Evolutionary conservation across 1,284 basidiomycete genomes (phyloP), one percentile per base, ranked within the genome.

Genomic region (Ustilago vetiveriae): DNA sequence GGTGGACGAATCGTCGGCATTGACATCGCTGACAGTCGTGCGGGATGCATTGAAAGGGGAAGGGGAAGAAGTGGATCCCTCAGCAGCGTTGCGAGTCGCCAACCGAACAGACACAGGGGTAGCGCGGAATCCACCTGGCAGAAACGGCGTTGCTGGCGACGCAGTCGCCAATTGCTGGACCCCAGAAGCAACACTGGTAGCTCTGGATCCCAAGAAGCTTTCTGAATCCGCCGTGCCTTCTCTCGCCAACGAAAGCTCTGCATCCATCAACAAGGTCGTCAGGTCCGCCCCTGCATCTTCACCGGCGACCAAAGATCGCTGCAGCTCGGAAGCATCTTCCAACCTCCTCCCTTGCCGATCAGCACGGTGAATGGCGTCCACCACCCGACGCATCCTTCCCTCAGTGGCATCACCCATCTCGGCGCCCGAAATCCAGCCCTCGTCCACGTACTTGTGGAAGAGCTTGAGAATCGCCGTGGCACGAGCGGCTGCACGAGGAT

Each of bases 401-500:
- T 40, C 49, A 10, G 57, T 60, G 10, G 40, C 49, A 30, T 59
- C 60, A 10, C 59, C 60, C 35, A 52, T 32, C 19, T 59, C 64
- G 6, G 35, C 38, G 3, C 52, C 54, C 2, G 52, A 41, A 14
- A 77, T 47, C 55, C 62, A 76, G 16, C 76, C 76, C 22, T 78
- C 76, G 21, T 76, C 74, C 6, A 78, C 67, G 49, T 78, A 78
- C 42, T 72, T 60, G 55, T 78, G 74, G 53, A 76, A 72, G 16
- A 78, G 63, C 49, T 74, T 75, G 29, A 79, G 60, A 33, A 79
- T 74, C 21, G 77, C 77, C 3, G 77, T 75, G 0, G 77, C 77
- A 5, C 74, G 52, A 0, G 77, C 77, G 9, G 77, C 77, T 0
- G 77, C 77, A 1, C 47, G 40, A 0, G 77, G 65, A 32, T 79